These are phyloP conservation scores for Aspergillus avenaceus DNA, from an alignment of 495 filamentous ascomycete genomes.

Conservation along the genomic window DNA sequence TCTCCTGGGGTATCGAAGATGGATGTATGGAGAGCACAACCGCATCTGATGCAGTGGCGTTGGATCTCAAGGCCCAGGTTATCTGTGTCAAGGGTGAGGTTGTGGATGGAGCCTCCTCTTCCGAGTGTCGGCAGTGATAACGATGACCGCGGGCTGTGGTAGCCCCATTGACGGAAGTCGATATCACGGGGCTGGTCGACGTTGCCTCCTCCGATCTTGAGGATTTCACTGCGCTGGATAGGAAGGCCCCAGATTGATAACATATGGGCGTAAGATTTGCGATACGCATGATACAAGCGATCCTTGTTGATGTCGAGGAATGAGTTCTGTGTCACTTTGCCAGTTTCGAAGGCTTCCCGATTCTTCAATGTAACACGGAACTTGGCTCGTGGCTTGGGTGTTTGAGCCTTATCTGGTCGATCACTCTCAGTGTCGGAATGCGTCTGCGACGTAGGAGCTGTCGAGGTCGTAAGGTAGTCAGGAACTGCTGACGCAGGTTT, in stretches of 20 bases:
- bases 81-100: background rate
- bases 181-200: conserved; percentile 13
- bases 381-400: conserved; percentile 25
- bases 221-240: conserved; percentile 68
- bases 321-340: conserved; percentile 62
- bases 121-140: conserved; percentile 15
- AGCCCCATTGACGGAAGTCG: conserved; percentile 18
- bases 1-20: conserved; percentile 36
- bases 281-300: conserved; percentile 63
- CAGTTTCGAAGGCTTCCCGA: conserved; percentile 70
- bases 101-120: conserved; percentile 9
- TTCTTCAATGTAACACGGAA: conserved; percentile 70
- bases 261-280: conserved; percentile 75
- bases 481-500: conserved; percentile 28
- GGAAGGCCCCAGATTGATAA: conserved; percentile 79
- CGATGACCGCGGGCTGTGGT: conserved; percentile 20
- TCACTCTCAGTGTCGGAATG: conserved; percentile 49
- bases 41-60: conserved; percentile 43
- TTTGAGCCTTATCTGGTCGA: conserved; percentile 8
- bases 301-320: conserved; percentile 64
- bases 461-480: conserved; percentile 28
- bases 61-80: conserved; percentile 37
- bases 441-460: conserved; percentile 26
- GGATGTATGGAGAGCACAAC: conserved; percentile 34
- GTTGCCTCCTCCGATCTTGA: conserved; percentile 59